Base-by-base conservation (phyloP, 129 eudicot genomes). In the Heracleum sosnowskyi region DNA sequence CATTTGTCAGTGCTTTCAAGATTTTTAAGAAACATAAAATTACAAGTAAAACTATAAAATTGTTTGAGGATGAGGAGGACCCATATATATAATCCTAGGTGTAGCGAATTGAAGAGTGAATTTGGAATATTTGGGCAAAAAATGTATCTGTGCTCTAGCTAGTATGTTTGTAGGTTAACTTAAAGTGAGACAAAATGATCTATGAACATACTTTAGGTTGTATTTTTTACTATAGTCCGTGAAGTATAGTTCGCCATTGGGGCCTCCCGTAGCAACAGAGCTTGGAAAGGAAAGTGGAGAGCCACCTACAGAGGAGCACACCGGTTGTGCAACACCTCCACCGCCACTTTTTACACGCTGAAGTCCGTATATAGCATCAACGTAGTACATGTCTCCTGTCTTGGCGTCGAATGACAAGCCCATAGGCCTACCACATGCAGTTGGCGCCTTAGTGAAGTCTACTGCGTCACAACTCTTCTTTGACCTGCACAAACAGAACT, bases 181-280 rank as follows among this genome's bases (percentile, higher is more conserved):
- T 62, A 29, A 66, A 1, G 34, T 6, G 62, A 51, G n/a, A 5
- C 4, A 1, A 35, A 13, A 34, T 33, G 24, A 20, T 36, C n/a
- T n/a, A 20, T 7, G 28, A 18, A 20, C 44, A 69, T 36, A 69
- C 74, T 22, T 69, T 36, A 69, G 0, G 44, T 36, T 69, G 74
- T 34, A 69, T 16, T 34, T 69, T 69, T 11, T 11, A 69, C 74
- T 69, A 22, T 69, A 69, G 46, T 69, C 74, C 6, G 74, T 69
- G 44, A 36, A 36, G 74, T 69, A 35, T 34, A 69, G 12, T 8
- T 69, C 74, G 42, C 74, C 74, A 20, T 35, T 69, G 28, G 74
- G 3, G 74, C 42, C 74, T 8, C 44, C 74, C 1, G 74, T 34
- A 20, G 28, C 18, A 34, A 69, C 15, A 8, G 74, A 35, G 26